phyloP scores from a whole-genome alignment of 2,329 filamentous ascomycete genomes.

The Pseudogymnoascus verrucosus region DNA sequence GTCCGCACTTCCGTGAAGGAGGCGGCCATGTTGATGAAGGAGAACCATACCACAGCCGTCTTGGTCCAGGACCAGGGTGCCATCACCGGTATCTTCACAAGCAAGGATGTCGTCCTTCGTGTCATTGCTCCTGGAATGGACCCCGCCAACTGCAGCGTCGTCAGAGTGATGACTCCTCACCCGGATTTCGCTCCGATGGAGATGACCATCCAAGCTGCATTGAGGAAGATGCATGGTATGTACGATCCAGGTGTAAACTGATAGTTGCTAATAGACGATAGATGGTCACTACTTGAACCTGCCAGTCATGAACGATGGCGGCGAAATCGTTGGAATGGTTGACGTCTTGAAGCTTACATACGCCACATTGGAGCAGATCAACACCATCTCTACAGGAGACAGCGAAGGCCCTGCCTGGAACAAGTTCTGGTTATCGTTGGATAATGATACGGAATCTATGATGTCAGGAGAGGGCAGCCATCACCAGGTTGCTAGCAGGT shows the following conservation, averaged over 20 bases:
- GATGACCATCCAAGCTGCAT: conserved; percentile 96
- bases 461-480: conserved; percentile 84
- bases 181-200: conserved; percentile 97
- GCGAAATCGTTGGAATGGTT: conserved; percentile 98
- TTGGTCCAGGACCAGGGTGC: conserved; percentile 93
- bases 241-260: conserved; percentile 17
- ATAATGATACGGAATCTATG: conserved; percentile 92
- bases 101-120: conserved; percentile 96
- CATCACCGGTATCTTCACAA: conserved; percentile 98
- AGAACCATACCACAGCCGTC: conserved; percentile 95
- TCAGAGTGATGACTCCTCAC: conserved; percentile 97
- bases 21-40: conserved; percentile 92
- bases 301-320: conserved; percentile 94
- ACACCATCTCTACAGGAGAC: conserved; percentile 83
- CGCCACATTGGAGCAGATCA: conserved; percentile 94
- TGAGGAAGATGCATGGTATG: conserved; percentile 98
- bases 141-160: conserved; percentile 89
- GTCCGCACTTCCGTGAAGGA: conserved; percentile 95
- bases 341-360: conserved; percentile 98
- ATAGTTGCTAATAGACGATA: conserved; percentile 32
- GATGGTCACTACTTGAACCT: conserved; percentile 98
- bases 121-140: conserved; percentile 96
- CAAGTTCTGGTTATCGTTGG: conserved; percentile 97
- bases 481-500: conserved; percentile 59
- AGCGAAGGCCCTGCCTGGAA: conserved; percentile 97